Evolutionary conservation across 306 rosid genomes (phyloP).

Genomic region (Hippophae rhamnoides): DNA sequence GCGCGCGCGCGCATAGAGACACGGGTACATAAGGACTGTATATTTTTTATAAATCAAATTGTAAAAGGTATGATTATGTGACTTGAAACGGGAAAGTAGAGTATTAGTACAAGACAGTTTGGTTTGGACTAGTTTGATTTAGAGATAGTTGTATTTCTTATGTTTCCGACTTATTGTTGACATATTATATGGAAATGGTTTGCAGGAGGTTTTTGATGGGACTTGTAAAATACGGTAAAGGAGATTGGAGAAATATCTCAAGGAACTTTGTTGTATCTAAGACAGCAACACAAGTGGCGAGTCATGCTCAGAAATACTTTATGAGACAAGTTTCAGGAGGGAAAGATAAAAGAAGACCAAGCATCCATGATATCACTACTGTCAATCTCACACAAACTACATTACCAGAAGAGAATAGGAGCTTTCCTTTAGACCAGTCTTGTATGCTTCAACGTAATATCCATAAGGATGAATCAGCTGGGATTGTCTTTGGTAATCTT

Average conservation of each 20-base stretch:
- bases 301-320: conserved; percentile 78
- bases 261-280: conserved; percentile 59
- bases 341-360: conserved; percentile 80
- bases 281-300: conserved; percentile 56
- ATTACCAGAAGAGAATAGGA: conserved; percentile 32
- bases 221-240: conserved; percentile 74
- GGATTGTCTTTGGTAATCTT: conserved; percentile 42
- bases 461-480: conserved; percentile 28
- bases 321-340: conserved; percentile 81
- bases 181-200: conserved; percentile 6
- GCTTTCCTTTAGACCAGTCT: conserved; percentile 30
- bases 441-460: conserved; percentile 28
- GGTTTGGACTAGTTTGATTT: neutral
- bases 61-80: no score
- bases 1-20: no score
- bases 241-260: conserved; percentile 91
- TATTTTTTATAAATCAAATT: no score
- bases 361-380: conserved; percentile 89
- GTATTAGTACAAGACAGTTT: no score
- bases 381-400: conserved; percentile 47
- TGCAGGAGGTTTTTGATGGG: conserved; percentile 82
- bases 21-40: no score
- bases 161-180: conserved; percentile 7
- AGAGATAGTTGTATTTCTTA: neutral
- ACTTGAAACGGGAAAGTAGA: no score